Evolutionary conservation across 345 rosid genomes (phyloP).

Genomic region (Salix suchowensis): DNA sequence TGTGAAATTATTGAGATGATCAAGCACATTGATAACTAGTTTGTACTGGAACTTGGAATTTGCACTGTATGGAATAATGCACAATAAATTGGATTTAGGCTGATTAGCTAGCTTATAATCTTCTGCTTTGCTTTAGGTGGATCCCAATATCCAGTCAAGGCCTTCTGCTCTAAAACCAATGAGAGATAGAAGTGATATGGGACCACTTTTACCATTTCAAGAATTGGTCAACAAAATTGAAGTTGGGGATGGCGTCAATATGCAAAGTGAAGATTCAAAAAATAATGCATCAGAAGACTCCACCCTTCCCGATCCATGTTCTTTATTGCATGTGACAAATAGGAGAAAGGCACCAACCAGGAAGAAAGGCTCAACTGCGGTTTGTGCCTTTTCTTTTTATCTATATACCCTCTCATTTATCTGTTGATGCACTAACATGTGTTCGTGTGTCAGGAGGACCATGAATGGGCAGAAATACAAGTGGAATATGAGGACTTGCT

Average conservation of each 20-base stretch:
- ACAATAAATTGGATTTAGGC: too few species aligned
- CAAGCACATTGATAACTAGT: too few species aligned
- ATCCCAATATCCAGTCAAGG: constrained; percentile 36
- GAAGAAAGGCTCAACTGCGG: constrained; percentile 53
- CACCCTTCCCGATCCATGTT: constrained; percentile 65
- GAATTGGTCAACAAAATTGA: constrained; percentile 50
- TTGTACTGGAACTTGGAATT: too few species aligned
- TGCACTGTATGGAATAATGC: too few species aligned
- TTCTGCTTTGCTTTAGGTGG: constrained; percentile 38
- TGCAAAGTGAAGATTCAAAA: constrained; percentile 37
- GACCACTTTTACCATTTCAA: constrained; percentile 67
- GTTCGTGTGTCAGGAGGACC: constrained; percentile 49
- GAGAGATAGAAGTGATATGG: constrained; percentile 42
- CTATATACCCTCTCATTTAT: constrained; percentile 11
- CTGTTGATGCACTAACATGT: constrained; percentile 19
- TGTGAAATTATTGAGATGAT: too few species aligned
- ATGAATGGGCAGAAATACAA: constrained; percentile 41
- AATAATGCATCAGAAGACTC: constrained; percentile 34
- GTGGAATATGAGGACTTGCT: constrained; percentile 66
- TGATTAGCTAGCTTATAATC: neutral
- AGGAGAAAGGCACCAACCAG: constrained; percentile 61
- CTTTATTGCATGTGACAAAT: constrained; percentile 68
- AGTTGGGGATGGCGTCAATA: constrained; percentile 27
- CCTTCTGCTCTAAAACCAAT: constrained; percentile 43
- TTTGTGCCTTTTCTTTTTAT: constrained; percentile 38